phyloP scores from a whole-genome alignment of 805 yeast species.

The Saccharomyces mikatae region DNA sequence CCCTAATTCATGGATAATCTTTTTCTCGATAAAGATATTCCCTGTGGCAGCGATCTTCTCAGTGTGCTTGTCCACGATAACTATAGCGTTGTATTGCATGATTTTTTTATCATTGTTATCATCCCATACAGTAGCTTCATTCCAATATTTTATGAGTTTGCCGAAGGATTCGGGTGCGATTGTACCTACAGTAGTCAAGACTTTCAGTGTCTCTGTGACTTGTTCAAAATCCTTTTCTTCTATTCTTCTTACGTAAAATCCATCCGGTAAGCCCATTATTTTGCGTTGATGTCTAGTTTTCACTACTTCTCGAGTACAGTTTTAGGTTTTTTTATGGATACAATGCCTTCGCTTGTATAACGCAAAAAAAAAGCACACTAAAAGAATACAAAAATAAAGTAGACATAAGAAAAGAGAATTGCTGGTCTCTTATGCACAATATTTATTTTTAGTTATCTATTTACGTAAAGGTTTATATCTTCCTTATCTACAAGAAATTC shows the following conservation, averaged over 20 bases:
- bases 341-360: neutral
- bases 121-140: conserved; percentile 21
- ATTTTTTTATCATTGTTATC: conserved; percentile 10
- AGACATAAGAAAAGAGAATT: neutral
- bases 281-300: neutral
- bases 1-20: conserved; percentile 78
- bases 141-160: conserved; percentile 53
- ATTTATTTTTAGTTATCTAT: neutral
- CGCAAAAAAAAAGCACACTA: neutral
- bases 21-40: conserved; percentile 67
- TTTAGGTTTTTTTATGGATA: neutral
- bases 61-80: conserved; percentile 43
- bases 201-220: conserved; percentile 54
- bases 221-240: conserved; percentile 47
- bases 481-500: neutral
- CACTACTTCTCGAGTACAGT: neutral
- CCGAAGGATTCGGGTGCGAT: conserved; percentile 45
- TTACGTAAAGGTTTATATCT: neutral
- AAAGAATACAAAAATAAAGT: neutral
- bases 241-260: conserved; percentile 58
- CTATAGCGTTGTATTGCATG: conserved; percentile 59
- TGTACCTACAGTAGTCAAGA: conserved; percentile 77
- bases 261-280: conserved; percentile 29
- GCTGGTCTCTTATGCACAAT: neutral
- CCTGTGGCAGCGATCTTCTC: conserved; percentile 75